These are phyloP conservation scores for Selaginella tamariscina DNA, from an alignment of 75 land plant genomes.

Conservation along the genomic window DNA sequence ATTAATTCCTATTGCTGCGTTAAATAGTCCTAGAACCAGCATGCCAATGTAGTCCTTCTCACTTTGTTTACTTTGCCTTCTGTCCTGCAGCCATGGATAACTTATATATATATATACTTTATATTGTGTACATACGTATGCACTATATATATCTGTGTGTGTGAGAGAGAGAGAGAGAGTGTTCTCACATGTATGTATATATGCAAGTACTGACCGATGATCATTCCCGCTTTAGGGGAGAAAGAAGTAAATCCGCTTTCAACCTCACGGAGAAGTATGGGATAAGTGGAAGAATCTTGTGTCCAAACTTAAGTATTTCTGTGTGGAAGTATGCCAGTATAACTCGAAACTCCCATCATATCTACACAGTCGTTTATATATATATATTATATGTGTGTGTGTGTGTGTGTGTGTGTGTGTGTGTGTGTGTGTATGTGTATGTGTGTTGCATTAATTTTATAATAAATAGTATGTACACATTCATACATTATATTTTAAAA, in stretches of 20 bases:
- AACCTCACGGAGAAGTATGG: slow-evolving; percentile 51
- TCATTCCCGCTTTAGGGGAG: slow-evolving; percentile 49
- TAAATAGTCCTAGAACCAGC: slow-evolving; percentile 59
- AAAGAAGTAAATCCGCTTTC: slow-evolving; percentile 52
- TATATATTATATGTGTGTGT: too few relatives aligned
- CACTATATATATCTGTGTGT: too few relatives aligned
- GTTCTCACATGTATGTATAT: too few relatives aligned
- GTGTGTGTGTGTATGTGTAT: too few relatives aligned
- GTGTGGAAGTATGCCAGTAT: slow-evolving; percentile 51
- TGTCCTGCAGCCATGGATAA: slow-evolving; percentile 19
- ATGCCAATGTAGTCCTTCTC: slow-evolving; percentile 60
- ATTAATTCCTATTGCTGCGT: slow-evolving; percentile 48
- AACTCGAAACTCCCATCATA: slow-evolving; percentile 53
- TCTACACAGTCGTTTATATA: too few relatives aligned
- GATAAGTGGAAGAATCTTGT: slow-evolving; percentile 40
- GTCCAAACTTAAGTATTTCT: slow-evolving; percentile 15
- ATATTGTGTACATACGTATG: too few relatives aligned
- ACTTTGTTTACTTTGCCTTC: slow-evolving; percentile 83
- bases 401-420: too few relatives aligned
- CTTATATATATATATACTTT: too few relatives aligned
- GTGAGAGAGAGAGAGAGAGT: neutral
- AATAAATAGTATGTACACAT: neutral
- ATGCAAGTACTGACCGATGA: slow-evolving; percentile 51
- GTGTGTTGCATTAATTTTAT: neutral
- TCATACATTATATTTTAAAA: neutral